Evolutionary conservation across 192 early-diverging fungal species (phyloP).

Genomic region (Funneliformis geosporum): DNA sequence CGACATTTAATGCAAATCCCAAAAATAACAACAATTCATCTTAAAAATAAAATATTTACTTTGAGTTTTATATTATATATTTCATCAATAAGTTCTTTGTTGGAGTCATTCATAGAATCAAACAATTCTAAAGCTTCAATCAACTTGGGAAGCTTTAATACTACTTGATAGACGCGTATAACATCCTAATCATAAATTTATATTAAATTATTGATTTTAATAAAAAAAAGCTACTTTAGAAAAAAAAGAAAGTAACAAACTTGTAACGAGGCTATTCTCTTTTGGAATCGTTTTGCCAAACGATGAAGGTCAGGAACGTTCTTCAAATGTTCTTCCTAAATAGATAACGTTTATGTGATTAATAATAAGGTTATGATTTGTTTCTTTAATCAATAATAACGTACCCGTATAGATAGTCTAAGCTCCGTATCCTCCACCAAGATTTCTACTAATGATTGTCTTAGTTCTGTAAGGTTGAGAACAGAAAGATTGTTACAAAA

Average conservation of each 20-base stretch:
- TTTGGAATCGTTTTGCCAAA: slow-evolving; percentile 81
- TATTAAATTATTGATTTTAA: not conserved
- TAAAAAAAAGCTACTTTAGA: not conserved
- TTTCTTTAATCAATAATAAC: not conserved
- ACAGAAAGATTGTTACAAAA: not conserved
- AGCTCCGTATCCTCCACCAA: slow-evolving; percentile 58
- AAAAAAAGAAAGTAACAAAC: slow-evolving; percentile 26
- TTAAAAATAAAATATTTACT: slow-evolving; percentile 32
- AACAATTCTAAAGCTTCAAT: slow-evolving; percentile 54
- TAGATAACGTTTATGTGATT: not conserved
- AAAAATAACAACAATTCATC: not conserved
- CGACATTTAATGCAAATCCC: not conserved
- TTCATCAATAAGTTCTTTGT: slow-evolving; percentile 53
- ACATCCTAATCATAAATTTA: slow-evolving; percentile 62
- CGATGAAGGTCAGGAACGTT: slow-evolving; percentile 87
- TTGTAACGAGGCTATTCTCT: slow-evolving; percentile 73
- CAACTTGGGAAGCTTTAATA: slow-evolving; percentile 68
- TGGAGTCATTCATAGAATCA: slow-evolving; percentile 41
- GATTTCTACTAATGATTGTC: slow-evolving; percentile 87
- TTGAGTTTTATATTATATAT: slow-evolving; percentile 54
- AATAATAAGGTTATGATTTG: not conserved
- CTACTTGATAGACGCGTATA: slow-evolving; percentile 86
- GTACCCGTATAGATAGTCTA: slow-evolving; percentile 31
- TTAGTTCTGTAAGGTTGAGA: slow-evolving; percentile 47
- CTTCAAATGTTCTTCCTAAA: slow-evolving; percentile 77